These are phyloP conservation scores for Peziza echinospora DNA, from an alignment of 495 filamentous ascomycete genomes.

Conservation along the genomic window DNA sequence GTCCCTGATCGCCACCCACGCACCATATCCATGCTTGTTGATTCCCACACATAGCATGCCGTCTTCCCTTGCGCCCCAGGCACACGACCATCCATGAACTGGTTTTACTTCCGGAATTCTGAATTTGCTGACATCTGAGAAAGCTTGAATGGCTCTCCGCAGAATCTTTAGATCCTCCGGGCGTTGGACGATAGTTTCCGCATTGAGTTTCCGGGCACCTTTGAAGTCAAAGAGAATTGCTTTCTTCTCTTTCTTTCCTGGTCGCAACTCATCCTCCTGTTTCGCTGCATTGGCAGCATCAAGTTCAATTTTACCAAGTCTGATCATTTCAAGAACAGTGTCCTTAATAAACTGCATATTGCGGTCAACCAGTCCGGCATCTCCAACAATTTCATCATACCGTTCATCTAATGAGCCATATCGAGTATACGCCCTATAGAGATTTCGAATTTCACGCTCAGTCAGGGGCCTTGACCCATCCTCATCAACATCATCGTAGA, in stretches of 20 bases:
- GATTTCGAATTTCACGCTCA: conserved; percentile 77
- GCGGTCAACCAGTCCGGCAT: conserved; percentile 59
- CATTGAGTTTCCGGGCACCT: conserved; percentile 81
- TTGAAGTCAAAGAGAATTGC: conserved; percentile 84
- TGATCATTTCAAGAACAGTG: conserved; percentile 32
- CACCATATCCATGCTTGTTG: conserved; percentile 75
- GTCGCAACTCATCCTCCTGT: conserved; percentile 44
- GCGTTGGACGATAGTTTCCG: conserved; percentile 76
- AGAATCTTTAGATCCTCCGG: conserved; percentile 72
- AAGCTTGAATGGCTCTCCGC: conserved; percentile 41
- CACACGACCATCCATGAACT: conserved; percentile 51
- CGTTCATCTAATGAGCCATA: conserved; percentile 77
- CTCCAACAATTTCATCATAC: conserved; percentile 61
- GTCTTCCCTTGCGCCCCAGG: conserved; percentile 83
- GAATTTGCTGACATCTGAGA: conserved; percentile 48
- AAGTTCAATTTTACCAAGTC: conserved; percentile 14
- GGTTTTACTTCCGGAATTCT: conserved; percentile 80
- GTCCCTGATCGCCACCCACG: conserved; percentile 81
- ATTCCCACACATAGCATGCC: conserved; percentile 94
- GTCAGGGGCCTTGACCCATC: conserved; percentile 72
- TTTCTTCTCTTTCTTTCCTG: conserved; percentile 70
- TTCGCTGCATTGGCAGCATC: conserved; percentile 25
- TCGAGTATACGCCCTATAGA: conserved; percentile 66
- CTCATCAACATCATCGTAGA: conserved; percentile 23
- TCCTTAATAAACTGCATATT: conserved; percentile 53